Conservation (phyloP, 352 stramenopile genomes). For the Pilasporangium apinafurcum region DNA sequence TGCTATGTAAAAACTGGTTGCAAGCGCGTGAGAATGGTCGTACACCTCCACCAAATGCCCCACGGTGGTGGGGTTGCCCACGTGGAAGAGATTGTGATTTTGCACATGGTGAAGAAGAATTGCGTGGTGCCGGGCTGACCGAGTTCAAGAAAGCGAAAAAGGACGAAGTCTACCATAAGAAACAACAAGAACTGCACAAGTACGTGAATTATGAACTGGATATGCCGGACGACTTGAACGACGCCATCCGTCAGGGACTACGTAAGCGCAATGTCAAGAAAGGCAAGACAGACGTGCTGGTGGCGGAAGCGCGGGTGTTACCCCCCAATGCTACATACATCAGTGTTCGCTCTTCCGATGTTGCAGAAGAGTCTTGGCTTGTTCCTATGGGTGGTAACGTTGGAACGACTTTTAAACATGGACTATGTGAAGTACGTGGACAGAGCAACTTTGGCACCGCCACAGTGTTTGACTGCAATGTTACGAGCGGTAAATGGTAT, state of each 20-base stretch:
- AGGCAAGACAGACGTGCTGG: not conserved
- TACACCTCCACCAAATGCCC: slow-evolving; percentile 32
- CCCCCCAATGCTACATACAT: slow-evolving; percentile 25
- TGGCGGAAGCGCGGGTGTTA: slow-evolving; percentile 17
- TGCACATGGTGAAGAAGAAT: slow-evolving; percentile 75
- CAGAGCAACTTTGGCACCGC: slow-evolving; percentile 76
- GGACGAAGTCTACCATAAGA: slow-evolving; percentile 35
- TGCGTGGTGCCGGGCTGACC: slow-evolving; percentile 54
- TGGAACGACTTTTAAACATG: slow-evolving; percentile 46
- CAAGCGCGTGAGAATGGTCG: slow-evolving; percentile 45
- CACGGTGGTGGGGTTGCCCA: slow-evolving; percentile 78
- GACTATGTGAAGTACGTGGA: slow-evolving; percentile 68
- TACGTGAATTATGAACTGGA: slow-evolving; percentile 77
- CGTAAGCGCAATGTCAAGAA: slow-evolving; percentile 34
- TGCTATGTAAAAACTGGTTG: slow-evolving; percentile 67
- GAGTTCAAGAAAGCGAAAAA: slow-evolving; percentile 71
- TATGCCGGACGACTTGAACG: slow-evolving; percentile 52
- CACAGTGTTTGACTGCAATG: slow-evolving; percentile 28
- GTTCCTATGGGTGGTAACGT: slow-evolving; percentile 35
- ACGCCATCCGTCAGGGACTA: slow-evolving; percentile 63
- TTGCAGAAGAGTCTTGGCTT: slow-evolving; percentile 33
- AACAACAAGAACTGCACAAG: slow-evolving; percentile 54
- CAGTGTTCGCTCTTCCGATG: slow-evolving; percentile 13
- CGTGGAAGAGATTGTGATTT: slow-evolving; percentile 78
- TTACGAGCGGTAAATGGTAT: slow-evolving; percentile 77